Evolutionary conservation across 306 rosid genomes (phyloP), one percentile per base, ranked within the genome.

Genomic region (Sesbania bispinosa): DNA sequence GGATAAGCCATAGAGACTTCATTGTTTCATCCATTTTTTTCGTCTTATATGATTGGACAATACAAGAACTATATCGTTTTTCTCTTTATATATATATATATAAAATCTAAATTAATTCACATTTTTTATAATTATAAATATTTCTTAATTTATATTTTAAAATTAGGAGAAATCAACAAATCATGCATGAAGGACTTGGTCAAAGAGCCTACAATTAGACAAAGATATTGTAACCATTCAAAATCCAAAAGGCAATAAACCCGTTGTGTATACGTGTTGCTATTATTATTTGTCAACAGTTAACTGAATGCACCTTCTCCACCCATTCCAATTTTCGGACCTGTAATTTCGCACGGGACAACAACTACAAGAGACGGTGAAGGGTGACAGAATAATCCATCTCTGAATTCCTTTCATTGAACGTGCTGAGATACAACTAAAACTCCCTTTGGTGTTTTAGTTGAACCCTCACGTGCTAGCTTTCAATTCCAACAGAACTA

Each of bases 341-440:
- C 85, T 67, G 8, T 29, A 68, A 75, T 79, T 79, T 48, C 65
- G 79, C 69, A 50, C 27, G 23, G 14, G 46, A 75, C 65, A 61
- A 13, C 64, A 50, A 26, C 57, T 51, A 77, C 63, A 82, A 75
- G 79, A 61, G 74, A 51, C 32, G 77, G 36, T 18, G 29, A 20
- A 20, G 48, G 64, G 29, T 47, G 43, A 42, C 3, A 43, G 29
- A 26, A 26, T n/a, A 52, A 58, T 13, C 77, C 23, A 67, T 30
- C 6, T 47, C 21, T 36, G 51, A 51, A 67, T 60, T 84, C 15
- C 62, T 80, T 75, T 73, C 48, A 52, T 73, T 67, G 2, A 20
- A 64, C 76, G 35, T n/a, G 33, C 13, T 5, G 19, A 50, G 71
- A 57, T 52, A 60, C 4, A 53, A 35, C 15, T 48, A 59, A 46